Percentiles rank a stretch among this genome's conserved stretches.
Conservation (phyloP, 352 stramenopile species). For the Globisporangium solare region DNA sequence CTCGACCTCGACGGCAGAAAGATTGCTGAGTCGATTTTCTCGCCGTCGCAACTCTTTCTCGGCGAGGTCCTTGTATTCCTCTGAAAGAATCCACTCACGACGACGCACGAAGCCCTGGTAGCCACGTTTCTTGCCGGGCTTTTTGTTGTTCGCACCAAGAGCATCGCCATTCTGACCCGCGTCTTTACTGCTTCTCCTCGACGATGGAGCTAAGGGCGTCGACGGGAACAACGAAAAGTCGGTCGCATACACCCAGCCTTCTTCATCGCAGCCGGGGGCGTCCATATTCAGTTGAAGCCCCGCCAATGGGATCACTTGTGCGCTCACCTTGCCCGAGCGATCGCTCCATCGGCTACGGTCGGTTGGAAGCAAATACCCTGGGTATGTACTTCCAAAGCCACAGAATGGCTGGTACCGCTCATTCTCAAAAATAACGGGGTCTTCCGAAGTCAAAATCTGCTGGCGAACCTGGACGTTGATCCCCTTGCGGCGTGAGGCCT, state of each 20-base stretch:
- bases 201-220: conserved; percentile 15
- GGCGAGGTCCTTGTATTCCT: conserved; percentile 46
- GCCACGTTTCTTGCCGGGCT: conserved; percentile 35
- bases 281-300: conserved; percentile 64
- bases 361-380: conserved; percentile 72
- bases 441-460: conserved; percentile 58
- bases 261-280: conserved; percentile 53
- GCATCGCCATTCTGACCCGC: conserved; percentile 10
- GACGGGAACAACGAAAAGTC: conserved; percentile 83
- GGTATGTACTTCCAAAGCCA: conserved; percentile 78
- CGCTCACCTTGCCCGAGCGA: conserved; percentile 66
- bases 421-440: conserved; percentile 85
- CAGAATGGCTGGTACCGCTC: conserved; percentile 84
- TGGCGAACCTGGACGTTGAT: conserved; percentile 65
- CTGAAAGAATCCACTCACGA: conserved; percentile 65
- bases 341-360: conserved; percentile 84
- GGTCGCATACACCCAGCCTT: conserved; percentile 83
- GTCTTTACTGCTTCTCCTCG: conserved; percentile 18
- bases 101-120: conserved; percentile 70
- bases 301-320: conserved; percentile 62
- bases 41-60: conserved; percentile 19
- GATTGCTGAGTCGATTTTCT: conserved; percentile 24
- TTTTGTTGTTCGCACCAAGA: conserved; percentile 24
- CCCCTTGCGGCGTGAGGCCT: conserved; percentile 39
- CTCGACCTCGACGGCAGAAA: conserved; percentile 36